A percentile compares a stretch with the other conserved stretches of the same genome.
phyloP scores from a whole-genome alignment of 305 asterid species.

The Withania somnifera region DNA sequence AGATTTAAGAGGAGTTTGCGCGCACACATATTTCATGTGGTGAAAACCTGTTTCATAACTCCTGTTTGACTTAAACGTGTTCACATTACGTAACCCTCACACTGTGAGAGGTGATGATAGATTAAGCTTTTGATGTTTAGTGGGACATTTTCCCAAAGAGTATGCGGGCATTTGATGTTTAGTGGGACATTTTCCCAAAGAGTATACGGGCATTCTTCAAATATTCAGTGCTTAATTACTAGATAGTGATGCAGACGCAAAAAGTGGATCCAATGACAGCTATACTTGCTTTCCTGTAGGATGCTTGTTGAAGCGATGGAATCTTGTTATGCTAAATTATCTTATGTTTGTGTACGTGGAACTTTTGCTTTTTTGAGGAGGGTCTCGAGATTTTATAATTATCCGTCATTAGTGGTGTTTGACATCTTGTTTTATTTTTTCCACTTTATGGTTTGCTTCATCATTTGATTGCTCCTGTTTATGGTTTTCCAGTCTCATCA shows the following conservation, averaged over 20 bases:
- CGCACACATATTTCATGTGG: background rate
- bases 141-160: too few species aligned
- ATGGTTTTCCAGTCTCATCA: constrained; percentile 63
- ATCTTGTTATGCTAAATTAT: background rate
- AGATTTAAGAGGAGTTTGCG: background rate
- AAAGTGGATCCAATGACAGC: background rate
- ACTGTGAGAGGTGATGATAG: background rate
- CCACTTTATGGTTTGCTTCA: background rate
- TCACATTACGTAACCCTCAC: background rate
- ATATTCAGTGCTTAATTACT: background rate
- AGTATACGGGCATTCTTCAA: background rate
- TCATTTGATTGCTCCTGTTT: constrained; percentile 1
- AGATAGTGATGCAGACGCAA: background rate
- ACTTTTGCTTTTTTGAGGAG: background rate
- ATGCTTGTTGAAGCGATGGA: background rate
- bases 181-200: too few species aligned
- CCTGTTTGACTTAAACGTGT: background rate
- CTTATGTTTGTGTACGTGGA: background rate
- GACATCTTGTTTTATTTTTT: background rate
- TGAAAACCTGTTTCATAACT: too few species aligned
- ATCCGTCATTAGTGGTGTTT: background rate
- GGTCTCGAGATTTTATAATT: background rate
- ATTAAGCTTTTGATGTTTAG: background rate
- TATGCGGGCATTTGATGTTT: too few species aligned
- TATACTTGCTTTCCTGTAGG: background rate